phyloP scores from a whole-genome alignment of 1,284 basidiomycete genomes.

The Boletellus deceptivus region DNA sequence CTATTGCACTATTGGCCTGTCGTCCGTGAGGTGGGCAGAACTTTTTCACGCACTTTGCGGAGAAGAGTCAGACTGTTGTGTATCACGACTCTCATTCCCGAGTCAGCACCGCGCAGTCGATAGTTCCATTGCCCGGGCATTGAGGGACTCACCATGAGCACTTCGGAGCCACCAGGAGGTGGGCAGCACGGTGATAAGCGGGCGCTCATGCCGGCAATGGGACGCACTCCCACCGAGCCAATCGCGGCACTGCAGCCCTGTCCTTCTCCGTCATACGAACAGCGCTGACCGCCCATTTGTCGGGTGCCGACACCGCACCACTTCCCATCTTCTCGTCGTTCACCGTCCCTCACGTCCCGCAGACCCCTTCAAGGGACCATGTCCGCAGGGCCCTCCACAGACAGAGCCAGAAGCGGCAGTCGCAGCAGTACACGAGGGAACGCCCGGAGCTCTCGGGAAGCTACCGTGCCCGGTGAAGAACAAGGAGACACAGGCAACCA shows the following conservation, averaged over 20 bases:
- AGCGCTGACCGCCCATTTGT: constrained; percentile 45
- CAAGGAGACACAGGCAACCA: constrained; percentile 36
- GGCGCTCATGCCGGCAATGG: constrained; percentile 17
- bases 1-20: background rate
- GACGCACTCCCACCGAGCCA: background rate
- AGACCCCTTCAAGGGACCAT: constrained; percentile 40
- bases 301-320: constrained; percentile 53
- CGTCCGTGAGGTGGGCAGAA: too few relatives aligned
- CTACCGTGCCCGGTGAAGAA: constrained; percentile 46
- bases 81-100: too few relatives aligned
- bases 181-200: constrained; percentile 29
- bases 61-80: too few relatives aligned
- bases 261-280: constrained; percentile 38
- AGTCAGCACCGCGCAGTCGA: too few relatives aligned
- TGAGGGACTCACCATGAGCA: constrained; percentile 4
- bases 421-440: constrained; percentile 53
- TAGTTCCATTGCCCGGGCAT: background rate
- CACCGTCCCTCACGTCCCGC: constrained; percentile 41
- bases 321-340: constrained; percentile 41
- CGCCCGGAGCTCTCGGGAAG: constrained; percentile 43
- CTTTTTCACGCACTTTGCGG: too few relatives aligned
- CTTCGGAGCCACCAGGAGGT: constrained; percentile 8
- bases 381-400: constrained; percentile 48
- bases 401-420: constrained; percentile 58
- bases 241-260: background rate